Conservation (phyloP, 768 basidiomycete species). For the Trametes gibbosa region DNA sequence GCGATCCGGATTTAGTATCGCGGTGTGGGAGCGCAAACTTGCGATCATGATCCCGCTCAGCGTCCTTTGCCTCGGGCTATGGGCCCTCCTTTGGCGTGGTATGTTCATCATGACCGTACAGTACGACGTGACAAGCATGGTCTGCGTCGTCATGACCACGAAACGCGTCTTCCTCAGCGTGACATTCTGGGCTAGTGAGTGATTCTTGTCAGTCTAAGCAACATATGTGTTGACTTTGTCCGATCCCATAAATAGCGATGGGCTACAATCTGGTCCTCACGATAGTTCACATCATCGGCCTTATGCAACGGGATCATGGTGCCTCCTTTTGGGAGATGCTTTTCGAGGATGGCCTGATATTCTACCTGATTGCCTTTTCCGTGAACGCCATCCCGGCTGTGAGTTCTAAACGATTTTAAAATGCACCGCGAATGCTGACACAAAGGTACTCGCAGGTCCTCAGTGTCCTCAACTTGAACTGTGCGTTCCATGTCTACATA, state of each 20-base stretch:
- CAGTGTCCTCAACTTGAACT: slow-evolving; percentile 56
- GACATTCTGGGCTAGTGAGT: slow-evolving; percentile 70
- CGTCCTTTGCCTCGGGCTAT: slow-evolving; percentile 58
- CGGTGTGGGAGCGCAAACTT: slow-evolving; percentile 63
- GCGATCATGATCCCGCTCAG: slow-evolving; percentile 50
- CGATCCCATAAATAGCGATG: slow-evolving; percentile 47
- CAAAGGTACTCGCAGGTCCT: slow-evolving; percentile 39
- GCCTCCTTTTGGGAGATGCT: slow-evolving; percentile 68
- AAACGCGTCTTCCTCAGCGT: slow-evolving; percentile 57
- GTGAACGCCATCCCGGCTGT: slow-evolving; percentile 70
- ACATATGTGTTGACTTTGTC: background rate
- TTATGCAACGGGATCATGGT: slow-evolving; percentile 44
- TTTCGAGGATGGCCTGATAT: slow-evolving; percentile 71
- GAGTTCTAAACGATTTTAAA: slow-evolving; percentile 22
- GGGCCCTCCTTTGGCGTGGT: slow-evolving; percentile 64
- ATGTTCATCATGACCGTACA: slow-evolving; percentile 64
- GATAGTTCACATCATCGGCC: slow-evolving; percentile 50
- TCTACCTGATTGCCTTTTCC: slow-evolving; percentile 62
- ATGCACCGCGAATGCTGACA: too few species aligned
- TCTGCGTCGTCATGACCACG: slow-evolving; percentile 53
- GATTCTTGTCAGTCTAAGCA: background rate
- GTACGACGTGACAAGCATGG: slow-evolving; percentile 41
- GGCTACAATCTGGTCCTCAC: slow-evolving; percentile 64
- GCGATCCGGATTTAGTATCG: slow-evolving; percentile 46
- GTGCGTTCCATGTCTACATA: slow-evolving; percentile 36